Evolutionary conservation across 2,329 filamentous ascomycete species (phyloP), one percentile per base, ranked within the genome.

Genomic region (Colletotrichum truncatum): DNA sequence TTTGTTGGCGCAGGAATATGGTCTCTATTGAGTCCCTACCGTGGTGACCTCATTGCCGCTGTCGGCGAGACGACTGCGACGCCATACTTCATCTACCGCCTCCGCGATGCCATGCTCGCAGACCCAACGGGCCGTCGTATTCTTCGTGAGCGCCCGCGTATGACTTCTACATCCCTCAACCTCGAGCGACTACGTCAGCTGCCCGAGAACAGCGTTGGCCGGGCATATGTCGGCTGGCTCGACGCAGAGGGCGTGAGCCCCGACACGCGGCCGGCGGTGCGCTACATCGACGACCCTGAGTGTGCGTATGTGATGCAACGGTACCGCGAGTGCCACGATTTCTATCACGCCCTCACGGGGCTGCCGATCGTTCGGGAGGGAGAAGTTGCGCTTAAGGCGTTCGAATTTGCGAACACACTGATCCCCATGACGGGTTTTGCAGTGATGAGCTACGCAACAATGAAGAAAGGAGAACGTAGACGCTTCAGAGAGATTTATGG

Each of bases 301-400:
- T 97, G 94, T 76, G 96, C 96, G 34, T 99, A 98, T 81, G 96
- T 98, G 16, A 97, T 99, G 92, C 96, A 98, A 82, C 89, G 96
- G 57, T 99, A 99, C 79, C 90, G 96, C 67, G 96, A 99, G 80
- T 97, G 92, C 70, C 96, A 99, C 78, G 96, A 99, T 77, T 98
- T 99, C 79, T 98, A 97, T 81, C 96, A 99, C 78, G 95, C 96
- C 0, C 84, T 99, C 55, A 97, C 94, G 1, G 95, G 95, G 0
- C 80, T 99, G 49, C 96, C 96, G 0, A 88, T 97, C 41, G 91
- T 97, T 68, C 87, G 94, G n/a, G 96, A 99, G 82, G 96, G 96
- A 25, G 96, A 99, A 82, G 87, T 99, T 11, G 96, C 95, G n/a
- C 86, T 99, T 70, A 99, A 99, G 81, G 94, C 94, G 0, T 97